phyloP scores from a whole-genome alignment of 148 eudicot species.

The Rhododendron ovatum region DNA sequence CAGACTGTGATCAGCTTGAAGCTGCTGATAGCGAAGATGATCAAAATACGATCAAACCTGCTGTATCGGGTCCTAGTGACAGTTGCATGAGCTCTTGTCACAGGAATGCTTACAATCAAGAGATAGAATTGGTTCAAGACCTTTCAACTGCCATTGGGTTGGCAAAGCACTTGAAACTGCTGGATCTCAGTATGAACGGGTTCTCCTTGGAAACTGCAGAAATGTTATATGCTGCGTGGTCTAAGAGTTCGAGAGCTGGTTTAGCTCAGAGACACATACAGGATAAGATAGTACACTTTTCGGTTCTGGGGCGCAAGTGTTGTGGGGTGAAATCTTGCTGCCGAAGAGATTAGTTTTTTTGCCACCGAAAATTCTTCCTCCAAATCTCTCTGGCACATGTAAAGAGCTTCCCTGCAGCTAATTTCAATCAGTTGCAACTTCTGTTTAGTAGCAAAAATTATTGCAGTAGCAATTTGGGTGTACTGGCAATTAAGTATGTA shows the following conservation, averaged over 20 bases:
- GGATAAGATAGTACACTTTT: constrained; percentile 49
- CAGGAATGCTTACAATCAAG: constrained; percentile 12
- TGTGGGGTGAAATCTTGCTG: constrained; percentile 79
- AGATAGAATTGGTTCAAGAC: constrained; percentile 30
- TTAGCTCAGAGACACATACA: constrained; percentile 43
- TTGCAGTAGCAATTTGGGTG: neutral
- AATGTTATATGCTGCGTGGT: constrained; percentile 59
- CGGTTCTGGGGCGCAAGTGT: constrained; percentile 47
- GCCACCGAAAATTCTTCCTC: neutral
- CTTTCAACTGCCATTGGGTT: constrained; percentile 43
- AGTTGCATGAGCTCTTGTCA: constrained; percentile 27
- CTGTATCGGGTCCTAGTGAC: constrained; percentile 27
- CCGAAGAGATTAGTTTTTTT: constrained; percentile 38
- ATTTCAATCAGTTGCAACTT: neutral
- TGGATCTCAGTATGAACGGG: constrained; percentile 78
- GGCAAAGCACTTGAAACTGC: constrained; percentile 50
- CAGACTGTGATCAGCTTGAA: constrained; percentile 33
- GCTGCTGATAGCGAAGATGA: constrained; percentile 83
- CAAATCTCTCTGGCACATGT: neutral
- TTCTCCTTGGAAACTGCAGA: constrained; percentile 44
- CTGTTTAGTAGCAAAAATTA: neutral
- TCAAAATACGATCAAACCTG: constrained; percentile 6
- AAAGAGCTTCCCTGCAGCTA: neutral
- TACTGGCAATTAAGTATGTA: neutral
- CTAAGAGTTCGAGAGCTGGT: constrained; percentile 36